These are phyloP conservation scores for Ambrosia hybrid DNA, from an alignment of 140 eudicot species.

Conservation along the genomic window DNA sequence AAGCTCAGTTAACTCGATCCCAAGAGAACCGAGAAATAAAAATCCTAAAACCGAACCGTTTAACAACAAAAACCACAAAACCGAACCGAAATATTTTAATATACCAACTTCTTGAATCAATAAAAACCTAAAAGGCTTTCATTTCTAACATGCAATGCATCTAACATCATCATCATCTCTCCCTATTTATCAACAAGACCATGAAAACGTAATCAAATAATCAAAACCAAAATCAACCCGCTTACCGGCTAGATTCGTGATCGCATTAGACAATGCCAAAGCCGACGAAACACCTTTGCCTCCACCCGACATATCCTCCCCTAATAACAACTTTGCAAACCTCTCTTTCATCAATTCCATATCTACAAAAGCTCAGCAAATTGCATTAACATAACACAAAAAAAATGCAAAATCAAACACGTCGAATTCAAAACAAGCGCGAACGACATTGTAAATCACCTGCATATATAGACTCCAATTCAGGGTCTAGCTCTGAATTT, in stretches of 20 bases:
- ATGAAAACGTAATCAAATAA: neutral
- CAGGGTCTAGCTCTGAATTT: constrained; percentile 31
- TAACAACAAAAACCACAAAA: neutral
- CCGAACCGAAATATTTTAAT: neutral
- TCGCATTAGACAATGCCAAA: constrained; percentile 87
- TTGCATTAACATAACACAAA: neutral
- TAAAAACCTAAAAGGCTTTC: constrained; percentile 2
- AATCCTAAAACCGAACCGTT: neutral
- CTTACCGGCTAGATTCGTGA: constrained; percentile 78
- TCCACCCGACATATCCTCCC: constrained; percentile 93
- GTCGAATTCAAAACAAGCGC: neutral
- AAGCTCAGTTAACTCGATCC: too few relatives aligned
- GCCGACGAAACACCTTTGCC: constrained; percentile 85
- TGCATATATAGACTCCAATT: constrained; percentile 32
- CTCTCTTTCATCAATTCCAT: constrained; percentile 76
- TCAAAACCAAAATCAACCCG: neutral
- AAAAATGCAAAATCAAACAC: neutral
- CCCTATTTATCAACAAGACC: neutral
- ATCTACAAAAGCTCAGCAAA: constrained; percentile 32
- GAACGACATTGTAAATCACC: constrained; percentile 20
- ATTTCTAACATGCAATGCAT: neutral
- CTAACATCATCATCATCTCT: neutral
- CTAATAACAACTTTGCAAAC: constrained; percentile 79
- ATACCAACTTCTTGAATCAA: neutral
- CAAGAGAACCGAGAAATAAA: neutral